Conservation (phyloP, 192 early-diverging fungal genomes). For the Hyaloraphidium curvatum region DNA sequence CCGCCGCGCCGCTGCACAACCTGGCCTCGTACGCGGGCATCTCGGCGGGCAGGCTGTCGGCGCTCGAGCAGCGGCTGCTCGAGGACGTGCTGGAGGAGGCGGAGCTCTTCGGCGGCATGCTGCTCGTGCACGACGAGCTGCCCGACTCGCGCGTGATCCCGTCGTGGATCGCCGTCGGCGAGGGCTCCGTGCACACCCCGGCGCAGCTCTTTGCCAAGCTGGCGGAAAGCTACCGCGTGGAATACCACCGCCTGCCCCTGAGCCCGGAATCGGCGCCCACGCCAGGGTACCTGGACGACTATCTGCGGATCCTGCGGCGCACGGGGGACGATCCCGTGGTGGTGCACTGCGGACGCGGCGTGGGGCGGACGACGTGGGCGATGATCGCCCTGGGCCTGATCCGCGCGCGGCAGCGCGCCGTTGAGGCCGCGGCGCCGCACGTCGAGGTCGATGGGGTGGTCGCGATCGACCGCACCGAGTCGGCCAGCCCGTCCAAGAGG, state of each 20-base stretch:
- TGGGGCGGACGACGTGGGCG: constrained; percentile 37
- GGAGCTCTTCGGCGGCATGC: constrained; percentile 18
- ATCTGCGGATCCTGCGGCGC: too few species aligned
- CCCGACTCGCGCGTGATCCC: constrained; percentile 24
- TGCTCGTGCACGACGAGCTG: constrained; percentile 41
- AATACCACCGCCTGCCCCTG: constrained; percentile 38
- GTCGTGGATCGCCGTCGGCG: constrained; percentile 32
- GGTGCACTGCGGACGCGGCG: constrained; percentile 47
- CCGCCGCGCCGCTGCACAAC: constrained; percentile 28
- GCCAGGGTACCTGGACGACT: constrained; percentile 39
- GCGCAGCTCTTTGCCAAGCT: constrained; percentile 32
- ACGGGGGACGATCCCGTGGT: constrained; percentile 31
- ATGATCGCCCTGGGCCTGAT: constrained; percentile 36
- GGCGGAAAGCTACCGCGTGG: constrained; percentile 22
- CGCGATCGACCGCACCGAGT: too few species aligned
- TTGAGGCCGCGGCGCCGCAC: too few species aligned
- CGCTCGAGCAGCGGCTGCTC: constrained; percentile 35
- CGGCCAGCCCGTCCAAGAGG: too few species aligned
- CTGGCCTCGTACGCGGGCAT: constrained; percentile 32
- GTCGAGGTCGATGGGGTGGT: too few species aligned
- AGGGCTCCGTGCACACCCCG: constrained; percentile 33
- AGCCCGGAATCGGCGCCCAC: constrained; percentile 35
- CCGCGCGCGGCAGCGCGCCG: too few species aligned
- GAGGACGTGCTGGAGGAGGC: constrained; percentile 33
- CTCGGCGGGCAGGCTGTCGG: constrained; percentile 27